Percentiles rank a stretch among this genome's conserved stretches.
Conservation (phyloP, 768 basidiomycete genomes). For the Xerocomus spinulosus region DNA sequence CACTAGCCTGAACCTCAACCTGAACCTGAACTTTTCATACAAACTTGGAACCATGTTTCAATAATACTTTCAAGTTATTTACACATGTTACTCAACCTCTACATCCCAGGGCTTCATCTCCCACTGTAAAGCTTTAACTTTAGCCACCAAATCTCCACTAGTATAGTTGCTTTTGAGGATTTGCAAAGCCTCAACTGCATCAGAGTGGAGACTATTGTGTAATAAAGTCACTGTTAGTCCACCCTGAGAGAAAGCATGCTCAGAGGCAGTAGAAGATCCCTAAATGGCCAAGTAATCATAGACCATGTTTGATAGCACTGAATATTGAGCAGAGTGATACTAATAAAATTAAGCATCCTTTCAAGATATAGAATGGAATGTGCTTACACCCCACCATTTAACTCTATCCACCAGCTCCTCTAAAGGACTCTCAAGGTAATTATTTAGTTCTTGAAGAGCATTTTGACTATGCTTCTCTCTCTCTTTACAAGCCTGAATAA, state of each 20-base stretch:
- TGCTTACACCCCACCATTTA: neutral
- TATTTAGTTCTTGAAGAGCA: neutral
- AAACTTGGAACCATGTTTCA: neutral
- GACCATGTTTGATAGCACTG: neutral
- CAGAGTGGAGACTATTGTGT: neutral
- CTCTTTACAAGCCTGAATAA: neutral
- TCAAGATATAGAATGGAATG: neutral
- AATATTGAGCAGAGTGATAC: neutral
- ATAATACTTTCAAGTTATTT: too few species aligned
- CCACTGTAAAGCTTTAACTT: neutral
- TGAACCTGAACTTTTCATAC: neutral
- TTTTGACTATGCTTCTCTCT: neutral
- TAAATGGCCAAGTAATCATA: constrained; percentile 26
- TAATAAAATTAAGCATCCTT: neutral
- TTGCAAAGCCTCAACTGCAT: too few species aligned
- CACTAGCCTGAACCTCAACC: too few species aligned
- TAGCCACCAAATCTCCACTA: neutral
- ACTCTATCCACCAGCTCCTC: neutral
- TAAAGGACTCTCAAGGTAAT: neutral
- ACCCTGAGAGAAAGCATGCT: constrained; percentile 23
- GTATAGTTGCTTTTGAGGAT: neutral
- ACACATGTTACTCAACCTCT: neutral
- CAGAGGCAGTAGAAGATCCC: constrained; percentile 27
- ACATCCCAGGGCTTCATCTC: neutral
- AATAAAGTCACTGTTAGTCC: neutral